These are phyloP conservation scores for Laguncularia racemosa DNA, from an alignment of 345 rosid genomes.

Conservation along the genomic window DNA sequence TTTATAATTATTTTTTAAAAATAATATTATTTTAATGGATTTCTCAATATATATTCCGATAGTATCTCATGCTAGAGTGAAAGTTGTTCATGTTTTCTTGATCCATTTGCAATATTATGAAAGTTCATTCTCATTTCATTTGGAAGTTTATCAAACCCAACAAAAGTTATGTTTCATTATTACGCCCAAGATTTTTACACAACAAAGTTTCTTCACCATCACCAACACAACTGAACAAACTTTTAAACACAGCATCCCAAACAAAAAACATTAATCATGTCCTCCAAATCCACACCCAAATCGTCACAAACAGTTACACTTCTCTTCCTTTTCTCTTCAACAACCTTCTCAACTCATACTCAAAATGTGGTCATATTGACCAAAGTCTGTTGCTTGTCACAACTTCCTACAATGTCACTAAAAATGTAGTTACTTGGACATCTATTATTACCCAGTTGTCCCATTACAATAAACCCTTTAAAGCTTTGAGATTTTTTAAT, in stretches of 20 bases:
- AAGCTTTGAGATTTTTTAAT: slow-evolving; percentile 19
- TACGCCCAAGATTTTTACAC: too few relatives aligned
- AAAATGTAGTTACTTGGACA: slow-evolving; percentile 30
- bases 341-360: slow-evolving; percentile 28
- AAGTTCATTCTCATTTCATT: too few relatives aligned
- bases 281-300: slow-evolving; percentile 25
- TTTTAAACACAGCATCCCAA: slow-evolving; percentile 13
- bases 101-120: too few relatives aligned
- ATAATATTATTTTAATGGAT: too few relatives aligned
- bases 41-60: too few relatives aligned
- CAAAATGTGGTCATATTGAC: slow-evolving; percentile 20
- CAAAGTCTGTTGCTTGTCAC: slow-evolving; percentile 27
- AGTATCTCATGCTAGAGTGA: too few relatives aligned
- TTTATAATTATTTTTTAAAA: too few relatives aligned
- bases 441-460: slow-evolving; percentile 25
- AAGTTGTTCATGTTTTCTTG: too few relatives aligned
- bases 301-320: slow-evolving; percentile 18
- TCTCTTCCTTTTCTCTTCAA: slow-evolving; percentile 26
- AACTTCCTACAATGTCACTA: slow-evolving; percentile 9
- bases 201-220: not conserved
- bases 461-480: slow-evolving; percentile 18
- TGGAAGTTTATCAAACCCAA: too few relatives aligned
- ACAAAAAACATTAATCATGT: slow-evolving; percentile 22
- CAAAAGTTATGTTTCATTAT: too few relatives aligned
- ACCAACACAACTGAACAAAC: slow-evolving; percentile 18